Evolutionary conservation across 106 monocot genomes (phyloP), one percentile per base, ranked within the genome.

Genomic region (Dendrobium nobile): DNA sequence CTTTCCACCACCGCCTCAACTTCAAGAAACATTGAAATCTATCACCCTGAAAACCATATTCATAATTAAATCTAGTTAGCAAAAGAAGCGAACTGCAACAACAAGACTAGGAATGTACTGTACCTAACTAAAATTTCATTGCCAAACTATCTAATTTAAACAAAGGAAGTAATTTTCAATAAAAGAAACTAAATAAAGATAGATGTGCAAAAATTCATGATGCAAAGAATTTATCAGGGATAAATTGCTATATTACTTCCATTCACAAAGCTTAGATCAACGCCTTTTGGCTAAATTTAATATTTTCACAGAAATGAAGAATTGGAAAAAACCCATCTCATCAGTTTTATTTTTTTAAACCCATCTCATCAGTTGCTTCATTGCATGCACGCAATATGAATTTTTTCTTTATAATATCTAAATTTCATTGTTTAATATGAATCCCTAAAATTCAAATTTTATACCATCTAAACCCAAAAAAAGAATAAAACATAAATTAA

Each of bases 1-100:
- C 88, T 82, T 86, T 96, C 93, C 90, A 92, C 96, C 96, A 96
- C 54, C 93, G 80, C 81, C 96, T 87, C 85, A 93, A 87, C 80
- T 96, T 96, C 77, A 81, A 77, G 64, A 96, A 88, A 73, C 67
- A 65, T 81, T 78, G 54, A 73, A 54, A 82, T 58, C 70, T 70
- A 64, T 90, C 87, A 79, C 77, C 92, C 96, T 96, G 80, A 16
- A 80, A 86, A 68, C 61, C 17, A 79, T 58, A 41, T 28, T 48
- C 22, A 76, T 24, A 44, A 2, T 19, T 48, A 48, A 74, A n/a
- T 75, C 24, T 76, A 13, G 75, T 48, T 47, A 76, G 74, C 41
- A 43, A 15, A 44, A 74, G 28, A 41, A 43, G n/a, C 44, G 18
- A 3, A n/a, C 41, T 1, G 13, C 43, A 19, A 42, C 8, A 74